Percentiles rank a stretch among this genome's conserved stretches.
Conservation (phyloP, 768 basidiomycete genomes). For the Hypsizygus marmoreus region DNA sequence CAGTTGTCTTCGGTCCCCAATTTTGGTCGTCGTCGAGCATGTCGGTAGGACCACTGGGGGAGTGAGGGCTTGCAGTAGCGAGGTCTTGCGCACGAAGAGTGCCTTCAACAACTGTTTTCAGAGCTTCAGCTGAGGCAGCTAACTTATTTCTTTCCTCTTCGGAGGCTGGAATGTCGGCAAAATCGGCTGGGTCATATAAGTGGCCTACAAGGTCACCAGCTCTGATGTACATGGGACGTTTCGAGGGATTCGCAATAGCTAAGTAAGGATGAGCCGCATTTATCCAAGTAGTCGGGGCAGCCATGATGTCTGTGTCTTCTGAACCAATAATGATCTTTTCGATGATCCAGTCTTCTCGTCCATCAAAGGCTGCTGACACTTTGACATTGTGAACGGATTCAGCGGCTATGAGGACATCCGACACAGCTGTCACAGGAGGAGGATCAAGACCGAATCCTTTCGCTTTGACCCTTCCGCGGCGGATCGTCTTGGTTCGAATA, state of each 20-base stretch:
- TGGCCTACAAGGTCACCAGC: conserved; percentile 13
- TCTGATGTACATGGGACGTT: conserved; percentile 6
- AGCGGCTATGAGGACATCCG: not conserved
- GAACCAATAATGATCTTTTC: conserved; percentile 16
- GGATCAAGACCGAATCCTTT: not conserved
- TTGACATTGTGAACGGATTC: conserved; percentile 9
- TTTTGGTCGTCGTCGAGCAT: conserved; percentile 16
- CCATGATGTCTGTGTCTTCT: not conserved
- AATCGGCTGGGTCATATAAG: not conserved
- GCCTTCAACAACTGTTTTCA: not conserved
- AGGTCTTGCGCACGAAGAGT: not conserved
- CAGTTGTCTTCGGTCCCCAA: conserved; percentile 30
- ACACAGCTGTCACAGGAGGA: not conserved
- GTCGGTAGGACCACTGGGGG: conserved; percentile 11
- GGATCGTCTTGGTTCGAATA: not conserved
- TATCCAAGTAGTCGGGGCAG: conserved; percentile 12
- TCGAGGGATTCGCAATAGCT: conserved; percentile 9
- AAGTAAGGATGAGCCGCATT: not conserved
- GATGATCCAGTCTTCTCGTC: conserved; percentile 15
- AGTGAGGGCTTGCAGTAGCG: not conserved
- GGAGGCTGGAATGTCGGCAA: not conserved
- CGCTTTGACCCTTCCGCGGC: not conserved
- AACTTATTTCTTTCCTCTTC: not conserved
- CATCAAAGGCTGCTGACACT: conserved; percentile 11
- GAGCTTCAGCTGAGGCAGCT: no score